Evolutionary conservation across 1,139 yeast genomes (phyloP), one percentile per base, ranked within the genome.

Genomic region (Debaryomycetaceae sp.): DNA sequence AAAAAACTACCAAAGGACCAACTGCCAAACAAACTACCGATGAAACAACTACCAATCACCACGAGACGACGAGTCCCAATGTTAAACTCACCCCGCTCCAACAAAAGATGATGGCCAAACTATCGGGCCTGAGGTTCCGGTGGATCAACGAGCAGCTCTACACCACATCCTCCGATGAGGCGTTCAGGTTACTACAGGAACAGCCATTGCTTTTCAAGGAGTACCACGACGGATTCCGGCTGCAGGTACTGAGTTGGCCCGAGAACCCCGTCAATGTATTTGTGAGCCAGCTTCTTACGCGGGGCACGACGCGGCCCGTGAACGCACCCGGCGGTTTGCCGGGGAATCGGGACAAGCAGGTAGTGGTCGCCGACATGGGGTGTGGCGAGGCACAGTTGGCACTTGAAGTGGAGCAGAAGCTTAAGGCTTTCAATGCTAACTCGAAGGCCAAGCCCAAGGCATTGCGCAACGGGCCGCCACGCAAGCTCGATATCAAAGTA

Each of bases 121-220:
- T 90, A 27, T 75, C 94, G 2, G 99, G 98, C 0, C 86, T 97
- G 0, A 62, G 98, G 43, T 90, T 90, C 56, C 68, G 99, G 51
- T 90, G 97, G 97, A 92, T 90, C 48, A 90, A 90, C 50, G 98
- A 90, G 52, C 94, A 87, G 48, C 62, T 90, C 16, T 90, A 90
- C 47, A 90, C 97, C 0, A 79, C 77, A 16, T 58, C 77, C 2
- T 86, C 97, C 0, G 75, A 71, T 11, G 73, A 73, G 19, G 98
- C 98, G 0, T 58, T 85, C 23, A 62, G 67, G 26, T 58, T 92
- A 39, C 74, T 92, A 30, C 58, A 71, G 35, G 74, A 78, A 15
- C 94, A 87, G 41, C 99, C 99, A 0, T 73, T 76, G 16, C 62
- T 92, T 39, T 90, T 87, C 52, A 93, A 85, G 39, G 97, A 87